Evolutionary conservation across 176 grass and related monocot genomes (phyloP), one percentile per base, ranked within the genome.

Genomic region (Juncus effusus): DNA sequence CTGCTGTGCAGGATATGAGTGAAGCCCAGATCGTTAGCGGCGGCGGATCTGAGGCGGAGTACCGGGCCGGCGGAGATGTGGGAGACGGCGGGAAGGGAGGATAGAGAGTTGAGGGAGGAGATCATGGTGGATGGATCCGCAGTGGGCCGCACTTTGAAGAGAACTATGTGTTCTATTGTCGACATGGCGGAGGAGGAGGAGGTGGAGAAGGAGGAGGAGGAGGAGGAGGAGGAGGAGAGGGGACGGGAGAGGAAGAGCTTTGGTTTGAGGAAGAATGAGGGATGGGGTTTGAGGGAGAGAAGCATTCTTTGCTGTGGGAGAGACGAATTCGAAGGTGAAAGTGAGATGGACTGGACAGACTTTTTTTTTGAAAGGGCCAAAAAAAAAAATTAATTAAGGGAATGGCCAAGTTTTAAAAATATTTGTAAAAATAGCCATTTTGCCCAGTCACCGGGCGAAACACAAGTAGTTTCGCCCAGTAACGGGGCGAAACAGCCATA

Each of bases 131-230:
- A 88, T 10, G 74, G 6, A 2, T 54, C 80, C 2, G 77, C 39
- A 59, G 76, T 76, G 28, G 87, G 76, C 41, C 85, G 80, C 42
- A 81, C 61, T 85, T 91, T 91, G 93, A 96, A 64, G 85, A 96
- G 93, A 73, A 96, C 92, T 50, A 91, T 64, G 70, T 96, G 93
- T 87, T 99, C 88, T 62, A 99, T 41, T 5, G 79, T 56, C 36
- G 85, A 6, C 51, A 70, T 38, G 55, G 72, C 1, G n/a, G 28
- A 0, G 12, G 51, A 2, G 78, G 0, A 16, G 74, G 65, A 58
- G 71, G 75, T 52, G 71, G 10, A 15, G 59, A 40, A n/a, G 74
- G 13, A 53, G 58, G 67, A 56, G 69, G 74, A 16, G n/a, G 53
- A 60, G 36, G 63, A 58, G 51, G 13, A 13, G 62, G 7, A 61